A percentile compares a stretch with the other conserved stretches of the same genome.
These are phyloP conservation scores for Albophoma yamanashiensis DNA, from an alignment of 2,329 filamentous ascomycete genomes.

Conservation along the genomic window DNA sequence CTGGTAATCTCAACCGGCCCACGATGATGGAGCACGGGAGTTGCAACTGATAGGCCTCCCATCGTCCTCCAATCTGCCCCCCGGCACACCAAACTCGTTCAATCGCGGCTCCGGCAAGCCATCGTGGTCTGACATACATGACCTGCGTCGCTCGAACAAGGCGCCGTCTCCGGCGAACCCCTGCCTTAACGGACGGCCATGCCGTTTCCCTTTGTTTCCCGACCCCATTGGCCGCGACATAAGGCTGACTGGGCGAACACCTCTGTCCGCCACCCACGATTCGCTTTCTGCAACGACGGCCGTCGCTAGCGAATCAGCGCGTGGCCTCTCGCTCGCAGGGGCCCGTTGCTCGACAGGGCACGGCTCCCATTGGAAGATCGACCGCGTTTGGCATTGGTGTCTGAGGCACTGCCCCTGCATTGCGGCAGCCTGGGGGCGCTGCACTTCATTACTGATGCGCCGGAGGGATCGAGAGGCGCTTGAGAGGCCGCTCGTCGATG, in stretches of 20 bases:
- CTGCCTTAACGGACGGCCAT: neutral
- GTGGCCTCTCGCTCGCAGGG: neutral
- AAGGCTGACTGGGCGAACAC: slow-evolving; percentile 8
- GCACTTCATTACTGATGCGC: neutral
- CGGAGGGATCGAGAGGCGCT: neutral
- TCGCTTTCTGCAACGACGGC: slow-evolving; percentile 17
- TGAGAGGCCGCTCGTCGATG: neutral
- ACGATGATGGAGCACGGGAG: neutral
- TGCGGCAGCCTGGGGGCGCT: neutral
- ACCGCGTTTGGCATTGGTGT: neutral
- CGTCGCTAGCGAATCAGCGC: slow-evolving; percentile 18
- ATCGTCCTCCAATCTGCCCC: neutral
- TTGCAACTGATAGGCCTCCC: neutral
- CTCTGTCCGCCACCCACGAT: slow-evolving; percentile 14
- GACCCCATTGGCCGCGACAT: slow-evolving; percentile 4
- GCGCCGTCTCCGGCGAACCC: neutral
- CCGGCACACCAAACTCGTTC: neutral
- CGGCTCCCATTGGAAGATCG: slow-evolving; percentile 1
- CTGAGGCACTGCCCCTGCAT: slow-evolving; percentile 1
- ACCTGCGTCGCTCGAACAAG: neutral
- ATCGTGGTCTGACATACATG: neutral
- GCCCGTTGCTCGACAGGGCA: neutral
- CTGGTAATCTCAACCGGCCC: neutral
- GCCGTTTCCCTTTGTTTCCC: slow-evolving; percentile 1
- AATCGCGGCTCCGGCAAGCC: neutral